A percentile compares a stretch with the other conserved stretches of the same genome.
These are phyloP conservation scores for Eucalyptus rudis DNA, from an alignment of 345 rosid species.

Conservation along the genomic window DNA sequence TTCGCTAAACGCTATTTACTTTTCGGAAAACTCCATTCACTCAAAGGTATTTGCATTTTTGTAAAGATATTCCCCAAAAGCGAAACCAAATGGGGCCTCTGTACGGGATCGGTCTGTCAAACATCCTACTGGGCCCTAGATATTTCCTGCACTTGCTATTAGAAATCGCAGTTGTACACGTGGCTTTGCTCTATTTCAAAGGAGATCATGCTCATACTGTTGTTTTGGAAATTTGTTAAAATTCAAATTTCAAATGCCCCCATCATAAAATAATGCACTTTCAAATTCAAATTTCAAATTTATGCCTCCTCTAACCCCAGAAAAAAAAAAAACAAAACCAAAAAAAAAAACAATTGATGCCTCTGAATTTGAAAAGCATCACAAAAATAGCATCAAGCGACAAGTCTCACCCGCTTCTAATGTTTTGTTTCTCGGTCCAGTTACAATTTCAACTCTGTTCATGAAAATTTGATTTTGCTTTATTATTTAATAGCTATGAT, in stretches of 20 bases:
- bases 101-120: not conserved
- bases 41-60: too few relatives aligned
- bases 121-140: not conserved
- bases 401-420: not conserved
- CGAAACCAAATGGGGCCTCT: too few relatives aligned
- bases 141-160: not conserved
- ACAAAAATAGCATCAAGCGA: not conserved
- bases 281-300: too few relatives aligned
- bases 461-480: not conserved
- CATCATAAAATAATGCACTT: too few relatives aligned
- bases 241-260: too few relatives aligned
- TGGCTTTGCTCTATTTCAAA: not conserved
- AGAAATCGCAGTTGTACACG: not conserved
- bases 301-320: not conserved
- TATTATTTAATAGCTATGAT: not conserved
- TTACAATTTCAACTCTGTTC: not conserved
- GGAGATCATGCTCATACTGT: not conserved
- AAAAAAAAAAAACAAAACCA: too few relatives aligned
- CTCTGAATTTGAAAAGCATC: not conserved
- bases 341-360: not conserved
- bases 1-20: too few relatives aligned
- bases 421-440: not conserved
- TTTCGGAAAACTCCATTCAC: too few relatives aligned
- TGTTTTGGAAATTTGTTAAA: not conserved
- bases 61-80: too few relatives aligned